Percentiles rank a stretch among this genome's conserved stretches.
Conservation (phyloP, 768 basidiomycete species). For the Calocera cornea region DNA sequence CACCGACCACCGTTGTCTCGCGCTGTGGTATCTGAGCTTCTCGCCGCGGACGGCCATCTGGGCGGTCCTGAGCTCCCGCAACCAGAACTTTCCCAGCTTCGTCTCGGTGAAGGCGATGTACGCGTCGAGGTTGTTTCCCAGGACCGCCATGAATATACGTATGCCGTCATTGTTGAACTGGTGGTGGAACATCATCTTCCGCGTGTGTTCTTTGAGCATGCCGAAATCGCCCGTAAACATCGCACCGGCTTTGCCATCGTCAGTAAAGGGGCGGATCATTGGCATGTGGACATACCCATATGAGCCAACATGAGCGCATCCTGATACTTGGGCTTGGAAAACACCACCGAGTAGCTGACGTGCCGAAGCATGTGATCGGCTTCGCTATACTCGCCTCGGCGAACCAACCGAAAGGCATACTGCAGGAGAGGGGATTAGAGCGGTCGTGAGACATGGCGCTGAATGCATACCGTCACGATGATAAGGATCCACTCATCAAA, state of each 20-base stretch:
- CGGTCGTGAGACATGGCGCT: conserved; percentile 13
- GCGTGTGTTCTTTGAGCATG: conserved; percentile 56
- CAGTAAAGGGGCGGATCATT: background rate
- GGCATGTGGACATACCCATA: conserved; percentile 41
- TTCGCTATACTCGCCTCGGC: conserved; percentile 44
- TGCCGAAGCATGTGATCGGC: conserved; percentile 69
- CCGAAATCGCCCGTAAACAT: conserved; percentile 44
- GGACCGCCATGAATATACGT: conserved; percentile 57
- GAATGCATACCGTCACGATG: conserved; percentile 62
- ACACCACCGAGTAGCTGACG: conserved; percentile 59
- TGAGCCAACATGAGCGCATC: conserved; percentile 63
- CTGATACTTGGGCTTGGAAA: conserved; percentile 35
- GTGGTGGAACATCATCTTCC: conserved; percentile 57
- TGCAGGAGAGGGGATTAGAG: conserved; percentile 25
- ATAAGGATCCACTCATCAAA: conserved; percentile 78
- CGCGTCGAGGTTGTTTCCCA: conserved; percentile 55
- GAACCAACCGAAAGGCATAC: conserved; percentile 64
- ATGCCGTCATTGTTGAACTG: conserved; percentile 83
- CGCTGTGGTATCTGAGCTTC: conserved; percentile 49
- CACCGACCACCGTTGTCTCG: conserved; percentile 36
- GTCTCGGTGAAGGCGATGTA: conserved; percentile 66
- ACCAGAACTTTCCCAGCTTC: conserved; percentile 69
- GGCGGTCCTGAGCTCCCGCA: conserved; percentile 60
- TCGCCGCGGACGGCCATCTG: conserved; percentile 53
- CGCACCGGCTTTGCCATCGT: conserved; percentile 44